Conservation (phyloP, 2,329 filamentous ascomycete genomes). For the Exophiala sp. region DNA sequence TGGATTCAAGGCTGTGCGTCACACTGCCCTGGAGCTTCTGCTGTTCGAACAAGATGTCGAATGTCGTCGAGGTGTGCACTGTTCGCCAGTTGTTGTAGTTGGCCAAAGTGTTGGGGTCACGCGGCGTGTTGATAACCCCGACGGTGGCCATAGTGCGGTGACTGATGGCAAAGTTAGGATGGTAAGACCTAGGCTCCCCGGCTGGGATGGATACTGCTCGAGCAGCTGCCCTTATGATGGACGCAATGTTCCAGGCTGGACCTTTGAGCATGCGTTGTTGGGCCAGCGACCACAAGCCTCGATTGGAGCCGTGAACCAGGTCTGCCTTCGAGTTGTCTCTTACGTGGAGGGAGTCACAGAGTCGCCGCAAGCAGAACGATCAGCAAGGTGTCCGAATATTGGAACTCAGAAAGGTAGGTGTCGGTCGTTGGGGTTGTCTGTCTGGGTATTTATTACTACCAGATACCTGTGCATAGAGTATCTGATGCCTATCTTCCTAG, state of each 20-base stretch:
- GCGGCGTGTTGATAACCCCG: constrained; percentile 41
- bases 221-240: background rate
- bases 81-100: constrained; percentile 89
- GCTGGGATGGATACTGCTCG: background rate
- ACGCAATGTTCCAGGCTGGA: constrained; percentile 2
- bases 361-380: too few species aligned
- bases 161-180: background rate
- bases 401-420: too few species aligned
- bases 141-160: constrained; percentile 31
- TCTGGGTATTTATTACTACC: too few species aligned
- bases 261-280: constrained; percentile 5
- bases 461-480: too few species aligned
- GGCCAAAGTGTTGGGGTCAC: constrained; percentile 83
- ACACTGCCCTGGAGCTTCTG: constrained; percentile 74
- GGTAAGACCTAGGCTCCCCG: background rate
- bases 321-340: background rate
- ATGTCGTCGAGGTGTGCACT: constrained; percentile 71
- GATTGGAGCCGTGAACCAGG: background rate
- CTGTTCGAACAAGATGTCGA: constrained; percentile 76
- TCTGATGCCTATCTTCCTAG: too few species aligned
- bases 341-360: too few species aligned
- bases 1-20: constrained; percentile 66
- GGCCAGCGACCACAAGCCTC: background rate
- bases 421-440: too few species aligned
- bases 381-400: too few species aligned